phyloP scores from a whole-genome alignment of 139 green algal species.

The Deuterostichococcus epilithicus region DNA sequence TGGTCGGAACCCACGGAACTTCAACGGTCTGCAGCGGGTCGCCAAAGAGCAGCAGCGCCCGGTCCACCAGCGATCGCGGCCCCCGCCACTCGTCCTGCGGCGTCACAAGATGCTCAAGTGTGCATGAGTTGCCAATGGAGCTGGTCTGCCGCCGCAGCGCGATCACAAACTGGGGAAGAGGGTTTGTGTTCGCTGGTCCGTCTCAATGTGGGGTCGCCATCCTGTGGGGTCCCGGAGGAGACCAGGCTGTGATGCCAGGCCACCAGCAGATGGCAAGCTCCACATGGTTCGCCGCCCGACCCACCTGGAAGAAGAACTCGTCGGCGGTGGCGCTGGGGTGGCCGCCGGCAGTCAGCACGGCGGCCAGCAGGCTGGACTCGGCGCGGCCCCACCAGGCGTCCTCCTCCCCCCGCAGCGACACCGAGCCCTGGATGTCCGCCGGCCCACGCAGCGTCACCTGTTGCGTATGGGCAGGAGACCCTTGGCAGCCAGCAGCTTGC shows the following conservation, averaged over 20 bases:
- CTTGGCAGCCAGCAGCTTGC: too few species aligned
- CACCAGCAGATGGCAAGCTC: too few species aligned
- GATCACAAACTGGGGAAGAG: too few species aligned
- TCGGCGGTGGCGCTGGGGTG: background rate
- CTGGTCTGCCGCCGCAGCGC: too few species aligned
- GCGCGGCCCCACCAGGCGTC: constrained; percentile 37
- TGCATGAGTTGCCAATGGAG: too few species aligned
- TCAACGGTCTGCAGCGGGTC: constrained; percentile 53
- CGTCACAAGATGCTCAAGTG: too few species aligned
- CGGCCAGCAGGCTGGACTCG: constrained; percentile 22
- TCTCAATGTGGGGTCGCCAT: too few species aligned
- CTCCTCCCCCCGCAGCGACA: constrained; percentile 51
- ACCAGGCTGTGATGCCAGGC: too few species aligned
- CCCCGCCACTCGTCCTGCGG: constrained; percentile 48
- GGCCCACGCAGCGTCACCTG: constrained; percentile 26
- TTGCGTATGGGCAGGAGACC: too few species aligned
- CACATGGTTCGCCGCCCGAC: too few species aligned
- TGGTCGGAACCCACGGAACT: constrained; percentile 41
- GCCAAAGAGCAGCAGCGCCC: constrained; percentile 49
- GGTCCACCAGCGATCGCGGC: constrained; percentile 18
- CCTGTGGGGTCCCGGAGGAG: too few species aligned
- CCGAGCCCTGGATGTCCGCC: constrained; percentile 44
- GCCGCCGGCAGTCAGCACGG: constrained; percentile 19
- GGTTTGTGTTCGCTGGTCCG: too few species aligned
- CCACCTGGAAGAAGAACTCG: constrained; percentile 43